Evolutionary conservation across 139 green algal species (phyloP), one percentile per base, ranked within the genome.

Genomic region (Klebsormidium nitens): DNA sequence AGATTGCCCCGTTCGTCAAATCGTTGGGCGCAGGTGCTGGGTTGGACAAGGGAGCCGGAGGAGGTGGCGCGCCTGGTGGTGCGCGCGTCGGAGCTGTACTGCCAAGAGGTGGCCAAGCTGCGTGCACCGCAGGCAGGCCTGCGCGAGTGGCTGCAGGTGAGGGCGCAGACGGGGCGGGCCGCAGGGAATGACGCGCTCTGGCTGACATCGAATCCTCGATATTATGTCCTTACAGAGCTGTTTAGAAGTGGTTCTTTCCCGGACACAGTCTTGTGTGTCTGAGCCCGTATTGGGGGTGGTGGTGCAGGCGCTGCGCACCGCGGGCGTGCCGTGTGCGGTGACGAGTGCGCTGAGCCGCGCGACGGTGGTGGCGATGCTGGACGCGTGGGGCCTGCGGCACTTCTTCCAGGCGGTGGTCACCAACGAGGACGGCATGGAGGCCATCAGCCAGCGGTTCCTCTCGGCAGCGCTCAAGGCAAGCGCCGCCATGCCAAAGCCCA

Each of bases 351-450:
- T 81, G 56, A 59, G 65, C 35, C 37, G 74, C 32, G 34, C 55
- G 28, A 60, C 34, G 11, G 58, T 81, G 17, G 28, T 75, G 26
- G 72, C 35, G n/a, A 70, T 70, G 3, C 69, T 81, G 5, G 38
- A 81, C 32, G 26, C 56, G 26, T 80, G 80, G 69, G 61, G 40
- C 5, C 28, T 81, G 8, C 32, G 32, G 23, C 4, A 64, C 8
- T 61, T 59, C 57, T 81, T 81, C 26, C 69, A 85, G 69, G 52
- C 69, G 50, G 34, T 71, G 55, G 84, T 89, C 36, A 86, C 85
- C 5, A 78, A 77, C 3, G 90, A 95, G 49, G 91, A 96, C 69
- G 91, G 87, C 71, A 90, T 93, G 70, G 91, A 96, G 42, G 91
- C 84, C 4, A 80, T 83, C 4, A 70, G 80, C 0, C 84, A 95